Evolutionary conservation across 2,329 filamentous ascomycete species (phyloP).

Genomic region (Akanthomyces muscarius): DNA sequence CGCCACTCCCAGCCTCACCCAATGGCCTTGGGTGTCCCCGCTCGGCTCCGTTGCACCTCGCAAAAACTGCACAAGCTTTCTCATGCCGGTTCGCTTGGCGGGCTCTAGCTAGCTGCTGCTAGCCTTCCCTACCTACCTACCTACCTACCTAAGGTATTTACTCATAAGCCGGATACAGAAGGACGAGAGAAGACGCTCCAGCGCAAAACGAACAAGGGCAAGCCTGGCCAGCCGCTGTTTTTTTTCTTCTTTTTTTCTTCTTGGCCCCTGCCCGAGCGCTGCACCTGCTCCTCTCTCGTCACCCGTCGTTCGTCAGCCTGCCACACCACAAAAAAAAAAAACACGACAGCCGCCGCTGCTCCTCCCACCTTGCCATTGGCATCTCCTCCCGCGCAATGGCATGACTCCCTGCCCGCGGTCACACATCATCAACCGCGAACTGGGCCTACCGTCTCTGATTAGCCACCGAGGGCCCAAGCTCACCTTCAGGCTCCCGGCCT

Average conservation of each 20-base stretch:
- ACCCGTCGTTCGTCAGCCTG: slow-evolving; percentile 1
- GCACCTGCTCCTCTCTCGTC: not conserved
- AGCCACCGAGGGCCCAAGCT: slow-evolving; percentile 15
- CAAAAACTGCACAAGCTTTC: not conserved
- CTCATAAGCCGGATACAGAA: not conserved
- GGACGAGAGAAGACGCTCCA: not conserved
- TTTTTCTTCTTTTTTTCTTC: not conserved
- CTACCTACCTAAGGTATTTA: not conserved
- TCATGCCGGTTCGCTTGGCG: not conserved
- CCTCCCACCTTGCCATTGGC: slow-evolving; percentile 12
- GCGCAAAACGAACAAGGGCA: not conserved
- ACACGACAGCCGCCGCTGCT: slow-evolving; percentile 5
- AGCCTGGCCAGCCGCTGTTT: not conserved
- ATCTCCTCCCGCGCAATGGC: slow-evolving; percentile 11
- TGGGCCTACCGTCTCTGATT: slow-evolving; percentile 5
- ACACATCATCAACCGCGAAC: slow-evolving; percentile 6
- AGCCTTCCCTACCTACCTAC: not conserved
- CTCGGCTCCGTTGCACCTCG: not conserved
- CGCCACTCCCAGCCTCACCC: slow-evolving; percentile 7
- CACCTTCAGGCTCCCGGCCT: slow-evolving; percentile 13
- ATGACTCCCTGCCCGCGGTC: slow-evolving; percentile 3
- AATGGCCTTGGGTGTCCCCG: not conserved
- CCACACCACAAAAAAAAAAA: slow-evolving; percentile 1
- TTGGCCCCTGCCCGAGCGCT: not conserved
- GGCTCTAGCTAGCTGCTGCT: not conserved